Base-by-base conservation (phyloP, 257 asterid genomes). In the Eucommia ulmoides region DNA sequence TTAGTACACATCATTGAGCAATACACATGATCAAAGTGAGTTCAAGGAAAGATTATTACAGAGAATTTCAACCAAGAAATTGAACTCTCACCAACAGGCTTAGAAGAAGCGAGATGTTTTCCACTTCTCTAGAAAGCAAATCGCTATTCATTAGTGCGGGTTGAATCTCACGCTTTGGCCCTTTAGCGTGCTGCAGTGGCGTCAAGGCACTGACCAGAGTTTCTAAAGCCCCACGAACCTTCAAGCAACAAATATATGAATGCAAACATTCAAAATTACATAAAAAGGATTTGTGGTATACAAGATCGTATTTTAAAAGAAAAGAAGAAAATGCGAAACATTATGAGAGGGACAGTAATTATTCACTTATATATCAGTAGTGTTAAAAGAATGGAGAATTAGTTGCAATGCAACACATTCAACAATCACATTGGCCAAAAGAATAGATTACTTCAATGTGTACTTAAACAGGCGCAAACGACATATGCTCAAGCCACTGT, bases 201-300 rank as follows among this genome's bases (percentile, higher is more conserved):
- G 74, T 79, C 61, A 88, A 69, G 59, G 97, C 95, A 54, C 86
- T 59, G 20, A 81, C 77, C 62, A 87, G 72, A 69, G 93, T 84
- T 75, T 88, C 95, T 18, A 88, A 65, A 50, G 94, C 80, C 60
- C 97, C 93, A 23, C 93, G 80, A 57, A 91, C 92, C 98, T 91
- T 73, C 65, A 66, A 49, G 67, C 35, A 63, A 33, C 54, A 50
- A 74, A 47, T 19, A 59, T 19, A 64, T 66, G 26, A 49, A 50
- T 12, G 12, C 12, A 42, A 16, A 42, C 48, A 42, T 45, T 59
- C 21, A 65, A 50, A 20, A 44, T 59, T 41, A 61, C 53, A 22
- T 50, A 47, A 26, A 54, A 48, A 17, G n/a, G 18, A 22, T 52
- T 59, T n/a, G 14, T 33, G 29, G 33, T 23, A 50, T 33, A 46